Conservation (phyloP, 2,329 filamentous ascomycete genomes). For the Cladosporium phlei region DNA sequence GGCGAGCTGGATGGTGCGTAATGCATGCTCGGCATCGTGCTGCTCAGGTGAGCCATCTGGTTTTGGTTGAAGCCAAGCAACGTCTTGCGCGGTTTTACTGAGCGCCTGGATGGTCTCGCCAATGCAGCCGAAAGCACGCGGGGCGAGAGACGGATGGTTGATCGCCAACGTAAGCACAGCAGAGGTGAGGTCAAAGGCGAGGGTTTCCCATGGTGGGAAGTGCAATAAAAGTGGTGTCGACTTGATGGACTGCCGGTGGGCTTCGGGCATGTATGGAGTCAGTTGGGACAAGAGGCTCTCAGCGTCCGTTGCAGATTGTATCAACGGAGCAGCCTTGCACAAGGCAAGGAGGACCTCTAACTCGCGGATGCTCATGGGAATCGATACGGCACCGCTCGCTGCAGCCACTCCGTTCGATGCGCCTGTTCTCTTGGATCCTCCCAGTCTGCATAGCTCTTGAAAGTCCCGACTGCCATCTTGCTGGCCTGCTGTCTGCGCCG, state of each 20-base stretch:
- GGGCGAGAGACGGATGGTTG: slow-evolving; percentile 64
- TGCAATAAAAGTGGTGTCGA: slow-evolving; percentile 77
- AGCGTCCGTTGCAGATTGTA: slow-evolving; percentile 67
- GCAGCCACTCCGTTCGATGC: slow-evolving; percentile 19
- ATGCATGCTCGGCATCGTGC: slow-evolving; percentile 12
- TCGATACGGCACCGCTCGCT: slow-evolving; percentile 14
- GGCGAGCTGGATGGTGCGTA: slow-evolving; percentile 59
- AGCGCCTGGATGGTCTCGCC: slow-evolving; percentile 70
- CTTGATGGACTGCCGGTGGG: slow-evolving; percentile 71
- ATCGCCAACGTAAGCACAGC: slow-evolving; percentile 78
- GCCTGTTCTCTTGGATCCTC: slow-evolving; percentile 15
- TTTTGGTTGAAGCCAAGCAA: slow-evolving; percentile 27
- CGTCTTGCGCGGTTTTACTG: slow-evolving; percentile 55
- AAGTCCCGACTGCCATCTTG: slow-evolving; percentile 32
- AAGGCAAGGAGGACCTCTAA: slow-evolving; percentile 87
- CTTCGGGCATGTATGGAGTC: slow-evolving; percentile 78
- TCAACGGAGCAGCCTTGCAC: slow-evolving; percentile 78
- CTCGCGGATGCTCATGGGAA: slow-evolving; percentile 64
- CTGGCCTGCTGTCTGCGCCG: slow-evolving; percentile 34
- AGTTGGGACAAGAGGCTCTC: slow-evolving; percentile 75
- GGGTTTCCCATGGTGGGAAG: slow-evolving; percentile 79
- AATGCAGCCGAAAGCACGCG: slow-evolving; percentile 61
- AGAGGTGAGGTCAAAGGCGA: slow-evolving; percentile 72
- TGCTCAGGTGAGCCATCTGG: slow-evolving; percentile 21
- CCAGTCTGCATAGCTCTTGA: slow-evolving; percentile 38